These are phyloP conservation scores for Dendrobium catenatum DNA, from an alignment of 106 monocot genomes.

Conservation along the genomic window DNA sequence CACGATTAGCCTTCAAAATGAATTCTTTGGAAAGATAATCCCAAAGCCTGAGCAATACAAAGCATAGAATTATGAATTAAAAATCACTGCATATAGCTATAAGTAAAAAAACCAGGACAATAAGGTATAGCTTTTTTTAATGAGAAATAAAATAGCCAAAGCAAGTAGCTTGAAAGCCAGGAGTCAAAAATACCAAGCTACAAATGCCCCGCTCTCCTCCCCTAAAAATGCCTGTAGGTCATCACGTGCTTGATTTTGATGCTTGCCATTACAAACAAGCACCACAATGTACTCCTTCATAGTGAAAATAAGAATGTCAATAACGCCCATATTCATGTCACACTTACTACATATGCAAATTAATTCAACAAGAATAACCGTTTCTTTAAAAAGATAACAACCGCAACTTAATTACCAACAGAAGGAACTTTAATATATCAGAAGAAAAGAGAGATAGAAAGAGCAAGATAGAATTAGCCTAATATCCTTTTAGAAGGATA, in stretches of 20 bases:
- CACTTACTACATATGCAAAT: background rate
- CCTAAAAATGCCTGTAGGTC: slow-evolving; percentile 83
- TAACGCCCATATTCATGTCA: background rate
- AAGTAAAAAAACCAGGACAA: slow-evolving; percentile 8
- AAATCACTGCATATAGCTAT: background rate
- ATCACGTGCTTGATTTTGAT: slow-evolving; percentile 62
- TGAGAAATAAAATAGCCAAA: slow-evolving; percentile 1
- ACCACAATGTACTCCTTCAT: slow-evolving; percentile 82
- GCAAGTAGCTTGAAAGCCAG: background rate
- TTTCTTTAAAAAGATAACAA: no score
- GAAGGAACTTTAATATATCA: background rate
- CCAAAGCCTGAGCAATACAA: slow-evolving; percentile 53
- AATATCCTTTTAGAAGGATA: no score
- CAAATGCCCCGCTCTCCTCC: slow-evolving; percentile 51
- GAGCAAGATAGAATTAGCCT: no score
- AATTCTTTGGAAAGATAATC: slow-evolving; percentile 44
- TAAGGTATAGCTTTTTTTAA: background rate
- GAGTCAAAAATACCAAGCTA: slow-evolving; percentile 53
- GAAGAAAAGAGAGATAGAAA: no score
- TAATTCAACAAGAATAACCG: no score
- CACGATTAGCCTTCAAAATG: slow-evolving; percentile 6
- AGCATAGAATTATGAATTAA: background rate
- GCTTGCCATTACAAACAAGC: slow-evolving; percentile 86
- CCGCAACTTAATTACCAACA: background rate
- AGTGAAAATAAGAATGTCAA: slow-evolving; percentile 2